Evolutionary conservation across 129 eudicot species (phyloP).

Genomic region (Lonicera japonica): DNA sequence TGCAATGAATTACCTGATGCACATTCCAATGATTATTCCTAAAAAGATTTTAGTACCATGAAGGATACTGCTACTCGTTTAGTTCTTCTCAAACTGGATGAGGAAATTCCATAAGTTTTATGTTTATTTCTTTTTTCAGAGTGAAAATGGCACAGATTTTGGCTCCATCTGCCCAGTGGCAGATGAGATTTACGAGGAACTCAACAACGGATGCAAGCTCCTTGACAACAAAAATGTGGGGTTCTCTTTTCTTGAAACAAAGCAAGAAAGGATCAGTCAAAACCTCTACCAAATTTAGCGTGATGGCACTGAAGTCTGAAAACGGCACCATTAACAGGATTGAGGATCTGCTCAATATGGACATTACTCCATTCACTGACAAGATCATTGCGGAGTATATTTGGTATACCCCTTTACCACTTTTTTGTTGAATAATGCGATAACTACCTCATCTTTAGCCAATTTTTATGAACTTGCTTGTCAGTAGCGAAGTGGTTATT

Average conservation of each 20-base stretch:
- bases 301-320: slow-evolving; percentile 44
- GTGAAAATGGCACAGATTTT: slow-evolving; percentile 82
- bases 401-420: slow-evolving; percentile 37
- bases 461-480: background rate
- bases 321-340: slow-evolving; percentile 72
- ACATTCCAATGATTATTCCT: too few relatives aligned
- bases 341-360: slow-evolving; percentile 88
- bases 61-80: too few relatives aligned
- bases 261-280: slow-evolving; percentile 59
- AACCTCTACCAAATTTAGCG: slow-evolving; percentile 49
- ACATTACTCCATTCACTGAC: slow-evolving; percentile 71
- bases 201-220: slow-evolving; percentile 37
- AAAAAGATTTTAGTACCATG: too few relatives aligned
- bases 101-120: too few relatives aligned
- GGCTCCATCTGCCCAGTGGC: slow-evolving; percentile 97
- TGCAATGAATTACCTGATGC: too few relatives aligned
- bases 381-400: slow-evolving; percentile 93
- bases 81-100: too few relatives aligned
- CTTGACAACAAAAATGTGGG: slow-evolving; percentile 61
- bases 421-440: background rate
- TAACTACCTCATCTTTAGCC: background rate
- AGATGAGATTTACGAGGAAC: slow-evolving; percentile 52
- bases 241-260: slow-evolving; percentile 61
- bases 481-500: background rate
- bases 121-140: background rate